These are phyloP conservation scores for Arabidopsis suecica DNA, from an alignment of 345 rosid species.

Conservation along the genomic window DNA sequence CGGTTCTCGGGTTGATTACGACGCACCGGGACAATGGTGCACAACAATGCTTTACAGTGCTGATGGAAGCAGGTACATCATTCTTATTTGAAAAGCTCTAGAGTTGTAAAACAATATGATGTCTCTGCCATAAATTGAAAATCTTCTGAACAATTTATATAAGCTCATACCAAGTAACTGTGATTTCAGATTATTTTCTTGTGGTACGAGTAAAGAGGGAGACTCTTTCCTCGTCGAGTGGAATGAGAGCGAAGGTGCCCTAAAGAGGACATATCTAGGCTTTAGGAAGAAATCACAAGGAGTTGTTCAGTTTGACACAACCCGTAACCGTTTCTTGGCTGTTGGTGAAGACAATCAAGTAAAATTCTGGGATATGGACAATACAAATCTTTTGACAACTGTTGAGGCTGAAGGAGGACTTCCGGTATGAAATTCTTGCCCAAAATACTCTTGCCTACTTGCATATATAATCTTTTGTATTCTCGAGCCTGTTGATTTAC, in stretches of 20 bases:
- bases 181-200: slow-evolving; percentile 65
- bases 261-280: slow-evolving; percentile 66
- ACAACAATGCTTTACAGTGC: slow-evolving; percentile 88
- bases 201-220: slow-evolving; percentile 86
- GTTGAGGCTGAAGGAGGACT: slow-evolving; percentile 79
- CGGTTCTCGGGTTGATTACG: slow-evolving; percentile 89
- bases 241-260: slow-evolving; percentile 83
- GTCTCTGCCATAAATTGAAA: slow-evolving; percentile 5
- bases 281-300: slow-evolving; percentile 68
- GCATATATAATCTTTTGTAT: neutral
- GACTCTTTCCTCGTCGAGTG: slow-evolving; percentile 79
- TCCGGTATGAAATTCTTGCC: slow-evolving; percentile 50
- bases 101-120: neutral
- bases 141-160: neutral
- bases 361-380: slow-evolving; percentile 85
- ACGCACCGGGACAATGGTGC: slow-evolving; percentile 89
- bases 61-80: slow-evolving; percentile 79
- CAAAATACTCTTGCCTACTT: slow-evolving; percentile 2
- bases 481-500: slow-evolving; percentile 15
- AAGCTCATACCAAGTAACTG: slow-evolving; percentile 21
- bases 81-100: slow-evolving; percentile 3
- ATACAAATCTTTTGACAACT: slow-evolving; percentile 52
- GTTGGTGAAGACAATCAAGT: slow-evolving; percentile 72
- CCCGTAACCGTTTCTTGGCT: slow-evolving; percentile 67
- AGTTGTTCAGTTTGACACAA: slow-evolving; percentile 73